Evolutionary conservation across 2,329 filamentous ascomycete species (phyloP), one percentile per base, ranked within the genome.

Genomic region (Grosmannia penicillata): DNA sequence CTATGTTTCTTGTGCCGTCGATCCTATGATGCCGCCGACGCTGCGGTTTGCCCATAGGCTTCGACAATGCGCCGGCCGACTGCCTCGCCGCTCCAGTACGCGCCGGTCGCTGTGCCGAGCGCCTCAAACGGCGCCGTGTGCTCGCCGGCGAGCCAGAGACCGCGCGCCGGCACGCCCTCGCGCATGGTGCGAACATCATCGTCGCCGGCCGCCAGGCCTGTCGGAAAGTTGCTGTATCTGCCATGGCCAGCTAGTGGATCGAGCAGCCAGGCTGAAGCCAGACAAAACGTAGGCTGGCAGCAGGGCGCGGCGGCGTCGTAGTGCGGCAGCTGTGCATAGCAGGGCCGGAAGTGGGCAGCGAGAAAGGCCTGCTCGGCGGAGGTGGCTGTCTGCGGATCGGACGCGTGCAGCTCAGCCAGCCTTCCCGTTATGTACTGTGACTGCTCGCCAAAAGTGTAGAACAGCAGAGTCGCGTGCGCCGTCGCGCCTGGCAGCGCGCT

Each of bases 91-190:
- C 82, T 85, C 84, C 84, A 93, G 56, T 85, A 95, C 10, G 89
- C 89, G 1, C 89, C 89, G 1, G 85, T 93, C 11, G 79, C 82
- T 5, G 87, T 95, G 0, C 87, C 89, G 44, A 95, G 57, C 10
- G 82, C 86, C 22, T 93, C 77, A 61, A 94, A 93, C 5, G 87
- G 86, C 39, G 84, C 79, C 18, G 85, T 93, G 59, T 94, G 86
- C 59, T 94, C 86, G 0, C 86, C 86, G 0, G 86, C 86, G 47
- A 94, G 66, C 86, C 86, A 94, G 8, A 94, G 53, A 0, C 82
- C 76, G 18, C 74, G 62, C 11, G 73, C 74, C 1, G 76, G 77
- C 46, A 81, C 48, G 1, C 78, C 78, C 29, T 68, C 59, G 3
- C 75, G 62, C 58, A 84, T 70, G 4, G 55, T 57, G 35, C 78